phyloP scores from a whole-genome alignment of 495 filamentous ascomycete genomes.

The Aspergillus panamensis region DNA sequence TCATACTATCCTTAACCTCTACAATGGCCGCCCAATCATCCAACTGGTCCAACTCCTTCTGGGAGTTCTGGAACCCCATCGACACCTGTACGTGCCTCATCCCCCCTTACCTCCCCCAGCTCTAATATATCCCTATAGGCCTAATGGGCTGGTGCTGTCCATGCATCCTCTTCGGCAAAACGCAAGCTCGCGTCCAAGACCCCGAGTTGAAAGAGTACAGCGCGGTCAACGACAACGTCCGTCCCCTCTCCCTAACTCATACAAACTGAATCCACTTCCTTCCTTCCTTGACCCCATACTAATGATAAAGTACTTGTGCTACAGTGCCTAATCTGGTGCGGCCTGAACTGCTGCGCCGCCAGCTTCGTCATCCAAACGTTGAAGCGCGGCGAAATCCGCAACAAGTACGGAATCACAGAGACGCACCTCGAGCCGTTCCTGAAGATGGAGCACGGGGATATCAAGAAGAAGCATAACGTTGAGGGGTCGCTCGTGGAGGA shows the following conservation, averaged over 20 bases:
- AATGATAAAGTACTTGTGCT: no score
- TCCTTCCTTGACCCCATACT: neutral
- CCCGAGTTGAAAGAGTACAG: conserved; percentile 7
- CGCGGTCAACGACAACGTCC: conserved; percentile 6
- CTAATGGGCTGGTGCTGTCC: conserved; percentile 14
- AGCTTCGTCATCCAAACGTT: conserved; percentile 9
- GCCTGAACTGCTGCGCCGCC: conserved; percentile 9
- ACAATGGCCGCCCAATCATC: neutral
- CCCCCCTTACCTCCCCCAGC: neutral
- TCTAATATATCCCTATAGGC: no score
- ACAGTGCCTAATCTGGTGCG: conserved; percentile 16
- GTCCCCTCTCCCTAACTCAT: neutral
- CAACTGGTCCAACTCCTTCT: conserved; percentile 11
- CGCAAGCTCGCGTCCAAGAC: conserved; percentile 8
- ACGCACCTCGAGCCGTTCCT: conserved; percentile 5
- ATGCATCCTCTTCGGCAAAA: conserved; percentile 10
- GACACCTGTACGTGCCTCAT: conserved; percentile 1
- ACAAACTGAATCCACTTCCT: no score
- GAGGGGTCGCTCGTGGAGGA: conserved; percentile 10
- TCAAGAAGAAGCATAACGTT: conserved; percentile 11
- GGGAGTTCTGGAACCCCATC: conserved; percentile 10
- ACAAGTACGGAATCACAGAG: conserved; percentile 10
- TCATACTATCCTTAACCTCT: no score
- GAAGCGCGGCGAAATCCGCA: conserved; percentile 7
- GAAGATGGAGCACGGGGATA: conserved; percentile 2